Evolutionary conservation across 2,329 filamentous ascomycete species (phyloP), one percentile per base, ranked within the genome.

Genomic region (Exserohilum rostratum): DNA sequence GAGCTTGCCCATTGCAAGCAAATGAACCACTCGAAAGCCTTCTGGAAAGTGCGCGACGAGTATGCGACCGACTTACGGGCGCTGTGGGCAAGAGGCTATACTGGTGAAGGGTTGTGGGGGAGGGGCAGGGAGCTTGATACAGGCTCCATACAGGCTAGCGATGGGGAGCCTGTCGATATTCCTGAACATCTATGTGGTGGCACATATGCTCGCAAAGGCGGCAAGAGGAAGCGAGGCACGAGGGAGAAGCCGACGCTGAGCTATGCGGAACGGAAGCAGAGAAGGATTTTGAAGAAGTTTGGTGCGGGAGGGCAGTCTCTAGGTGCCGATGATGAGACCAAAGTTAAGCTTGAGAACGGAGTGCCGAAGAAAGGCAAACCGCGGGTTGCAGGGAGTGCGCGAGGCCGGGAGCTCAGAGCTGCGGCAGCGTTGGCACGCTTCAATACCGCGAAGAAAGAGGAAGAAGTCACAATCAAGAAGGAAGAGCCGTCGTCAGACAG

Each of bases 1-100:
- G 90, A 95, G 68, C 79, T 96, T 27, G 91, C 91, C 3, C 91
- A 96, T 73, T 93, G 90, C 80, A 89, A 90, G 73, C 88, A 96
- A 71, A 96, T 96, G 92, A 96, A 96, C 72, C 91, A 96, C 71
- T 89, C 87, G 1, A 83, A 85, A 50, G 86, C 85, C 2, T 96
- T 96, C 68, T 96, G 91, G 91, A 83, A 84, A 9, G 88, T 93
- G 15, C 81, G 91, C 42, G 90, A 95, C 72, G 77, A 80, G 37
- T 95, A 90, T 68, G 87, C 90, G 1, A 81, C 80, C 7, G 83
- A 91, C 50, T 86, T 96, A 84, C 84, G 86, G 58, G 80, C 64
- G 1, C 77, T 96, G 1, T 95, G 90, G 90, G 73, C 73, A 1
- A 84, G 82, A 50, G 81, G 81, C 1, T 96, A 95, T 69, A 88